Conservation (phyloP, 257 asterid genomes). For the Nicotiana obtusifolia region DNA sequence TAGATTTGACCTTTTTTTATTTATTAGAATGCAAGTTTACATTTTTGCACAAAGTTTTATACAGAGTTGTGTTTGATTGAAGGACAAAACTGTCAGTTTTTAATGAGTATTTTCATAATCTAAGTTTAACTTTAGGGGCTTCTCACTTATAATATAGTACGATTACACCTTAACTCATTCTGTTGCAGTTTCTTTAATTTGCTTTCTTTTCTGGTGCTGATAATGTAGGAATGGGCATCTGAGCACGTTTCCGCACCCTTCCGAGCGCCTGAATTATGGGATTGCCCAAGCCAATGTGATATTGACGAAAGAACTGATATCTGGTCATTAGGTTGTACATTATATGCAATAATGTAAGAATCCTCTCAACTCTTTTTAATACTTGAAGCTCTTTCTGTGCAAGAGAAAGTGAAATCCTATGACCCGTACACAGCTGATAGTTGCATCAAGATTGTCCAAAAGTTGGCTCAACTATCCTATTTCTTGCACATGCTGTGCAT, state of each 20-base stretch:
- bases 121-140: no score
- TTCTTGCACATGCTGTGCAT: background rate
- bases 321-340: constrained; percentile 98
- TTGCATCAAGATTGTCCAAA: background rate
- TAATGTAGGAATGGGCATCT: constrained; percentile 89
- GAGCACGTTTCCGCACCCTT: constrained; percentile 95
- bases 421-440: background rate
- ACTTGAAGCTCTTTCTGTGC: background rate
- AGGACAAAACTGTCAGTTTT: no score
- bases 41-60: no score
- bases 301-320: constrained; percentile 96
- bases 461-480: background rate
- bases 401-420: background rate
- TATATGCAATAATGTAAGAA: constrained; percentile 93
- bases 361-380: constrained; percentile 5
- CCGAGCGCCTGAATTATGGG: constrained; percentile 97
- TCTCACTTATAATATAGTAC: no score
- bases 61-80: no score
- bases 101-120: no score
- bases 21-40: no score
- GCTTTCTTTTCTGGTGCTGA: constrained; percentile 21
- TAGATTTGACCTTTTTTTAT: no score
- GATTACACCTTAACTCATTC: background rate
- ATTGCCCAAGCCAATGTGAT: constrained; percentile 92
- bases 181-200: constrained; percentile 7